Evolutionary conservation across 345 rosid species (phyloP).

Genomic region (Bretschneidera sinensis): DNA sequence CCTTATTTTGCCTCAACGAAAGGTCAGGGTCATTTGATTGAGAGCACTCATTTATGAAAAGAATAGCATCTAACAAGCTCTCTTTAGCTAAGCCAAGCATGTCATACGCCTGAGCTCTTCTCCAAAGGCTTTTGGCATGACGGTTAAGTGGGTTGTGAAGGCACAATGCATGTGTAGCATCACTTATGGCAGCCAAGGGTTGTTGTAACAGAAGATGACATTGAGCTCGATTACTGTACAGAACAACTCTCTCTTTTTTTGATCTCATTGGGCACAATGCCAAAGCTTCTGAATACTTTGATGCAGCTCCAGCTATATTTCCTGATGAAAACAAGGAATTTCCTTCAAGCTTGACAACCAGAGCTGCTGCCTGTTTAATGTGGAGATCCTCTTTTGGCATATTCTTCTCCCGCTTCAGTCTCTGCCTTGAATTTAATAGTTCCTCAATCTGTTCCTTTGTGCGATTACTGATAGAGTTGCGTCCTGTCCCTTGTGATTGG

Average conservation of each 20-base stretch:
- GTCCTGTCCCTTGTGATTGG: slow-evolving; percentile 55
- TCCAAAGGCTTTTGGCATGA: slow-evolving; percentile 98
- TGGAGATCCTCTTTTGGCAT: slow-evolving; percentile 99
- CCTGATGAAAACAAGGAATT: slow-evolving; percentile 94
- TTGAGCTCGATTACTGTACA: slow-evolving; percentile 93
- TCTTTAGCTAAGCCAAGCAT: slow-evolving; percentile 94
- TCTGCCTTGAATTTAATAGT: slow-evolving; percentile 54
- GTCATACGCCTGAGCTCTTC: slow-evolving; percentile 98
- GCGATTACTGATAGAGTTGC: slow-evolving; percentile 39
- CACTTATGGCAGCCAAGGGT: slow-evolving; percentile 86
- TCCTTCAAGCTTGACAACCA: slow-evolving; percentile 97
- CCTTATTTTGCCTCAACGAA: slow-evolving; percentile 85
- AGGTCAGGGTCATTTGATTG: slow-evolving; percentile 96
- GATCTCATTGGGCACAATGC: slow-evolving; percentile 89
- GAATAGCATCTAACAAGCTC: slow-evolving; percentile 92
- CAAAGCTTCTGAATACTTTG: slow-evolving; percentile 91
- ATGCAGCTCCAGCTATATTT: slow-evolving; percentile 83
- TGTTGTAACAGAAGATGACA: slow-evolving; percentile 94
- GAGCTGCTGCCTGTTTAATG: slow-evolving; percentile 91
- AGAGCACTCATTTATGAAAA: slow-evolving; percentile 95
- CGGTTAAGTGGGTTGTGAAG: slow-evolving; percentile 84
- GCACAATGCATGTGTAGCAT: slow-evolving; percentile 86
- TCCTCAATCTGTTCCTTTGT: slow-evolving; percentile 76
- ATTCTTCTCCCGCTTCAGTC: slow-evolving; percentile 88
- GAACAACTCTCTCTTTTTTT: slow-evolving; percentile 91